Base-by-base conservation (phyloP, 2,329 filamentous ascomycete species). In the Leptographium lundbergii region DNA sequence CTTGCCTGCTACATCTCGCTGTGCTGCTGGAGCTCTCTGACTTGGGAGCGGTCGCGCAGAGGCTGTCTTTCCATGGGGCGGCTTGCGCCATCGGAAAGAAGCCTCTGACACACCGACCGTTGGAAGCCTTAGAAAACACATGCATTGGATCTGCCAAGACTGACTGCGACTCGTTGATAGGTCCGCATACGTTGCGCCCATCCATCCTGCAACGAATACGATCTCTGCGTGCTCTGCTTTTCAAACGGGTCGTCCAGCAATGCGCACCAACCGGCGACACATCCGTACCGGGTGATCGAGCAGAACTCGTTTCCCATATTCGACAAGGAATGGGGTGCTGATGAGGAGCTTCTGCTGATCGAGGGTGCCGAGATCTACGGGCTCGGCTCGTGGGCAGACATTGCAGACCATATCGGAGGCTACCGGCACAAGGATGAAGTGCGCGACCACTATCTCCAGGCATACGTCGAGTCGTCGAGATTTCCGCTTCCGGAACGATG, bases 291-390 rank as follows among this genome's bases (percentile, higher is more conserved):
- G 63, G 94, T 99, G 39, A 96, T 99, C 64, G 94, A 99, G 71
- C 94, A 97, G 68, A 96, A 99, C 69, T 96, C 92, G 0, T 95
- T 99, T 56, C 94, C 94, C 1, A 97, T 99, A 60, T 99, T 95
- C 68, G 87, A 91, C 65, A 81, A 84, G 60, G 91, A 96, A 68
- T 99, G 94, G 94, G 94, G 94, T 57, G 94, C 94, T 27, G 94
- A 99, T 69, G 94, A 99, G 70, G 94, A 99, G 72, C 74, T 97
- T n/a, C 75, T 97, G 6, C 75, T 99, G 57, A 74, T 99, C 0
- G 94, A 99, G 74, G 94, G 94, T 25, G 91, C 90, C 13, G 94
- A 99, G 72, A 95, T 90, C 60, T 99, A 99, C 69, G 94, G 94
- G 0, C 77, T 99, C 56, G 94, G 94, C 3, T 97, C 92, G 25